Evolutionary conservation across 805 yeast genomes (phyloP).

Genomic region (Wickerhamomyces chambardii): DNA sequence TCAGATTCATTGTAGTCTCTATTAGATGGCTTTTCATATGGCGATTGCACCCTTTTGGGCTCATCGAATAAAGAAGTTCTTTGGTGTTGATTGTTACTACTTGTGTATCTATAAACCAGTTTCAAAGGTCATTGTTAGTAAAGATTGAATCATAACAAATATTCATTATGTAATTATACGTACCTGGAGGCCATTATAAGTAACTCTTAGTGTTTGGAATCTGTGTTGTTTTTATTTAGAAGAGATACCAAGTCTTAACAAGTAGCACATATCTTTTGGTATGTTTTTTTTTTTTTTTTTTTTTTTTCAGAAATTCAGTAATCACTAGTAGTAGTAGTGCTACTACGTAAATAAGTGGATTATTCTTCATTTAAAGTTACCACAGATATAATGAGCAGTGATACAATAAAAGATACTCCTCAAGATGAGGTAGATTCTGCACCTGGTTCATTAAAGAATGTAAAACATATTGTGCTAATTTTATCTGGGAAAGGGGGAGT

Average conservation of each 20-base stretch:
- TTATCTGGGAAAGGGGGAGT: constrained; percentile 97
- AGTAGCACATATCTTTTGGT: too few relatives aligned
- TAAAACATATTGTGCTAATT: constrained; percentile 72
- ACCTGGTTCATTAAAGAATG: constrained; percentile 31
- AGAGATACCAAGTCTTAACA: too few relatives aligned
- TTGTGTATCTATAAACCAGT: neutral
- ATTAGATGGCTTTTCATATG: constrained; percentile 25
- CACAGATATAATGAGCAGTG: too few relatives aligned
- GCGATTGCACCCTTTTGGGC: constrained; percentile 27
- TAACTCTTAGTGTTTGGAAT: neutral
- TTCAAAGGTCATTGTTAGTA: too few relatives aligned
- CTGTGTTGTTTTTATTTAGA: neutral
- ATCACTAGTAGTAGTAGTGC: too few relatives aligned
- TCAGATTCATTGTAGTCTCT: constrained; percentile 41
- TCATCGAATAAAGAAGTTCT: constrained; percentile 16
- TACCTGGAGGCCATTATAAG: neutral
- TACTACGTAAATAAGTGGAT: too few relatives aligned
- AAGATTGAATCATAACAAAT: too few relatives aligned
- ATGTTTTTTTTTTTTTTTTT: too few relatives aligned
- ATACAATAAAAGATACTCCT: too few relatives aligned
- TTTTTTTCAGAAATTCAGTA: too few relatives aligned
- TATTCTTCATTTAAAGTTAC: too few relatives aligned
- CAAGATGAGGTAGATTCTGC: constrained; percentile 7
- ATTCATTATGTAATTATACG: neutral
- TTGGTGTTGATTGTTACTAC: constrained; percentile 1